Percentiles rank a stretch among this genome's conserved stretches.
Evolutionary conservation across 1,139 yeast genomes (phyloP).

Genomic region (Blastobotrys proliferans): DNA sequence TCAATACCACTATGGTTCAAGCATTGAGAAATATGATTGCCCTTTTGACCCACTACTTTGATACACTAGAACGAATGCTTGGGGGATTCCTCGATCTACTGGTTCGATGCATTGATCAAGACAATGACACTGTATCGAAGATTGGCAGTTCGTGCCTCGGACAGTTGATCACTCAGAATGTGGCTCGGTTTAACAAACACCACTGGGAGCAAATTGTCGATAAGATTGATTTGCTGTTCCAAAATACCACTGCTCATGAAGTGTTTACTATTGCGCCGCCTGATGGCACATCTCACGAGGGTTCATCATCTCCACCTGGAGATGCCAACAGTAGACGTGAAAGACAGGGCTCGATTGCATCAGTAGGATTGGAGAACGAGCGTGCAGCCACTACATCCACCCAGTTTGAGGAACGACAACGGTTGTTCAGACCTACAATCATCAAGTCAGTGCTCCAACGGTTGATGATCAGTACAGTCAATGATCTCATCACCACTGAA

Average conservation of each 20-base stretch:
- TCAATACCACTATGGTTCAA: constrained; percentile 92
- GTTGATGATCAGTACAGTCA: constrained; percentile 79
- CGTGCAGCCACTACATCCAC: neutral
- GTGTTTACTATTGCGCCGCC: constrained; percentile 47
- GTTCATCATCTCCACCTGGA: neutral
- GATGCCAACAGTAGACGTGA: constrained; percentile 6
- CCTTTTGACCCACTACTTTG: constrained; percentile 76
- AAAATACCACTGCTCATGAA: constrained; percentile 80
- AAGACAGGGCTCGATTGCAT: constrained; percentile 13
- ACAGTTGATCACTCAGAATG: constrained; percentile 70
- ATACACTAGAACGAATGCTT: constrained; percentile 63
- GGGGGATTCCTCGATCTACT: constrained; percentile 74
- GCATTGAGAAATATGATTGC: constrained; percentile 88
- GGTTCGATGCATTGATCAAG: constrained; percentile 89
- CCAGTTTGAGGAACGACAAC: constrained; percentile 18
- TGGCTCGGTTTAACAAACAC: constrained; percentile 51
- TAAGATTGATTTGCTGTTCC: constrained; percentile 66
- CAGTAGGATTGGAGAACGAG: constrained; percentile 10
- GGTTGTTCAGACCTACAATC: constrained; percentile 69
- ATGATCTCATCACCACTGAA: constrained; percentile 67
- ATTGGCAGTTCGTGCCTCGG: constrained; percentile 89
- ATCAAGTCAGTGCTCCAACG: constrained; percentile 89
- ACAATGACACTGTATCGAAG: constrained; percentile 91
- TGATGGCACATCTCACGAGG: neutral
- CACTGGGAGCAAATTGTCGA: constrained; percentile 76